These are phyloP conservation scores for Hypoxylon intermedium DNA, from an alignment of 495 filamentous ascomycete species.

Conservation along the genomic window DNA sequence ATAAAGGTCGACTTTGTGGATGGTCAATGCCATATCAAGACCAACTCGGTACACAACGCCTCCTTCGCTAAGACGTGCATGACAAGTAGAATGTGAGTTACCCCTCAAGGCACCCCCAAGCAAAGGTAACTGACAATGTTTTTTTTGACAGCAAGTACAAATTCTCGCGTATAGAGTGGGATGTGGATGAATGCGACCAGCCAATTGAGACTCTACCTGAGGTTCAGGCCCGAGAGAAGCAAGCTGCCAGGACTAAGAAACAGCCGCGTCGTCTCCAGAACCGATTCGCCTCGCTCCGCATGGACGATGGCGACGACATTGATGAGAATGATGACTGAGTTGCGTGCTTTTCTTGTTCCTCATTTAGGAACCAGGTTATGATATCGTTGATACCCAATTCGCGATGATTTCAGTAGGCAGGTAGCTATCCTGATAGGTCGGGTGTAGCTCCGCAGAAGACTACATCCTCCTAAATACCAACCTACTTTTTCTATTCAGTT, in stretches of 20 bases:
- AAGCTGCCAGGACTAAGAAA: too few species aligned
- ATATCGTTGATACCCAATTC: too few species aligned
- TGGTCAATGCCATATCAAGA: slow-evolving; percentile 67
- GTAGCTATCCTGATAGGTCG: too few species aligned
- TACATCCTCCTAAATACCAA: too few species aligned
- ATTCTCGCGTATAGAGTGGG: slow-evolving; percentile 73
- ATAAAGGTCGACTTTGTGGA: slow-evolving; percentile 68
- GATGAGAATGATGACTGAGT: too few species aligned
- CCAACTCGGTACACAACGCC: slow-evolving; percentile 80
- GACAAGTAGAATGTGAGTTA: slow-evolving; percentile 67
- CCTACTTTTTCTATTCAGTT: too few species aligned
- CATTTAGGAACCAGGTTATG: too few species aligned
- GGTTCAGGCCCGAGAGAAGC: too few species aligned
- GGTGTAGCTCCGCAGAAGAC: too few species aligned
- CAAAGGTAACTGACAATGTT: slow-evolving; percentile 2
- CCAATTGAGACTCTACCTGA: slow-evolving; percentile 14
- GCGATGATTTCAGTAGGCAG: too few species aligned
- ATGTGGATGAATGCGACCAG: slow-evolving; percentile 73
- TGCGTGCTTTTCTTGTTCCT: too few species aligned
- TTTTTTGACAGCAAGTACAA: slow-evolving; percentile 64
- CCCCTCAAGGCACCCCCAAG: neutral
- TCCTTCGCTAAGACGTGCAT: slow-evolving; percentile 79
- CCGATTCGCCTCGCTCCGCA: slow-evolving; percentile 10
- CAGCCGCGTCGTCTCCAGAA: neutral
- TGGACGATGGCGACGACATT: too few species aligned